Evolutionary conservation across 129 eudicot genomes (phyloP).

Genomic region (Flaveria robusta): DNA sequence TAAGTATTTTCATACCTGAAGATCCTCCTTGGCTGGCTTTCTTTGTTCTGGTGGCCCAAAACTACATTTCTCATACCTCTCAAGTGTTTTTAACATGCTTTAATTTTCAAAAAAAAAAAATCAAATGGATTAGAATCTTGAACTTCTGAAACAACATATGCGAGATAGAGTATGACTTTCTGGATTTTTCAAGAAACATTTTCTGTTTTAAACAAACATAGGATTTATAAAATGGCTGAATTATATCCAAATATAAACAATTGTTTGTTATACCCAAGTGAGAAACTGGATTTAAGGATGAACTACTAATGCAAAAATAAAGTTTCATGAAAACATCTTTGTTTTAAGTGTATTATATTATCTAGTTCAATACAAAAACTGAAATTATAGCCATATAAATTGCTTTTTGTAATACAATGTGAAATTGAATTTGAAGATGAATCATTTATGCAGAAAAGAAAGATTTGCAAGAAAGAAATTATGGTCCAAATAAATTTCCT

Average conservation of each 20-base stretch:
- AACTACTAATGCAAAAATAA: not conserved
- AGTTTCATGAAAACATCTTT: not conserved
- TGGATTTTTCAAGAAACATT: not conserved
- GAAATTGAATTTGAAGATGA: not conserved
- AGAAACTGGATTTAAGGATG: not conserved
- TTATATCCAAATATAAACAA: not conserved
- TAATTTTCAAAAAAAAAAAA: not conserved
- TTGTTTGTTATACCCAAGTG: not conserved
- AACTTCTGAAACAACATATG: constrained; percentile 5
- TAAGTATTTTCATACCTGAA: constrained; percentile 33
- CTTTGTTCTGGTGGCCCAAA: constrained; percentile 57
- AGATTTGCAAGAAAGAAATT: not conserved
- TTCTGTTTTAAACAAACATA: not conserved
- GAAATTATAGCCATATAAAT: not conserved
- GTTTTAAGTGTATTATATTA: too few relatives aligned
- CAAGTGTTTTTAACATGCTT: constrained; percentile 61
- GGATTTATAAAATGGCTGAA: not conserved
- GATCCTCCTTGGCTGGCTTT: constrained; percentile 52
- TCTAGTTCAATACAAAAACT: not conserved
- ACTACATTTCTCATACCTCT: constrained; percentile 60
- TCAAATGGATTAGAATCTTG: not conserved
- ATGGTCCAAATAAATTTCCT: not conserved
- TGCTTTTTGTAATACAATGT: not conserved
- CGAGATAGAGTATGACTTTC: not conserved
- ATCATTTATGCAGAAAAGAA: not conserved